phyloP scores from a whole-genome alignment of 2,329 filamentous ascomycete genomes.

The Venturia nashicola region DNA sequence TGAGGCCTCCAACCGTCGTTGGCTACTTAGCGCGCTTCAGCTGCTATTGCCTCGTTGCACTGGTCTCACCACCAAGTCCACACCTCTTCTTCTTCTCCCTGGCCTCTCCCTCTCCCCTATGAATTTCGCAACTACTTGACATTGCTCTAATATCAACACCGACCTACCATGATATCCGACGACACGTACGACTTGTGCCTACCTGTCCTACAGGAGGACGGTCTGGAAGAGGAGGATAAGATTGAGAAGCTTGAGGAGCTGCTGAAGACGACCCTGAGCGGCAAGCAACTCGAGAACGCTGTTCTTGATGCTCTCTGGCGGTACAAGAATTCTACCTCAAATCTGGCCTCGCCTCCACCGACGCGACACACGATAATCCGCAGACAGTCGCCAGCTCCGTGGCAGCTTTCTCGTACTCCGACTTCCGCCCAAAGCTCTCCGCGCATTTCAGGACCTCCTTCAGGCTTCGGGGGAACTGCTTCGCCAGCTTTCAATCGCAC shows the following conservation, averaged over 20 bases:
- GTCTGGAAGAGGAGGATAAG: slow-evolving; percentile 87
- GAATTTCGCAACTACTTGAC: not conserved
- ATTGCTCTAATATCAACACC: slow-evolving; percentile 12
- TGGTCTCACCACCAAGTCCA: not conserved
- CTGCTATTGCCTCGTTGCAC: not conserved
- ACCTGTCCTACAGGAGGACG: slow-evolving; percentile 70
- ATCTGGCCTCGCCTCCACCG: slow-evolving; percentile 59
- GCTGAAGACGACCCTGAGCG: slow-evolving; percentile 63
- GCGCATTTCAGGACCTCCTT: slow-evolving; percentile 66
- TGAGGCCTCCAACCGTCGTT: not conserved
- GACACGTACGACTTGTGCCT: slow-evolving; percentile 85
- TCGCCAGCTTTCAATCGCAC: slow-evolving; percentile 65
- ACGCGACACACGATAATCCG: slow-evolving; percentile 83
- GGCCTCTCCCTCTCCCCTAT: not conserved
- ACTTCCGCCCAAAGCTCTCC: slow-evolving; percentile 78
- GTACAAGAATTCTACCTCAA: slow-evolving; percentile 48
- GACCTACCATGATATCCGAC: slow-evolving; percentile 72
- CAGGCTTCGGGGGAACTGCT: slow-evolving; percentile 55
- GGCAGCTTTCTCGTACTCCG: slow-evolving; percentile 62
- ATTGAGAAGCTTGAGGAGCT: slow-evolving; percentile 83
- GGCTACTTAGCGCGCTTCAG: not conserved
- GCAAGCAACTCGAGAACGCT: slow-evolving; percentile 72
- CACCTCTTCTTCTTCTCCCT: not conserved
- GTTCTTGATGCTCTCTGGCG: slow-evolving; percentile 87
- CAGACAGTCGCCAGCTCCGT: slow-evolving; percentile 82